phyloP scores from a whole-genome alignment of 768 basidiomycete species.

The Infundibulicybe gibba region DNA sequence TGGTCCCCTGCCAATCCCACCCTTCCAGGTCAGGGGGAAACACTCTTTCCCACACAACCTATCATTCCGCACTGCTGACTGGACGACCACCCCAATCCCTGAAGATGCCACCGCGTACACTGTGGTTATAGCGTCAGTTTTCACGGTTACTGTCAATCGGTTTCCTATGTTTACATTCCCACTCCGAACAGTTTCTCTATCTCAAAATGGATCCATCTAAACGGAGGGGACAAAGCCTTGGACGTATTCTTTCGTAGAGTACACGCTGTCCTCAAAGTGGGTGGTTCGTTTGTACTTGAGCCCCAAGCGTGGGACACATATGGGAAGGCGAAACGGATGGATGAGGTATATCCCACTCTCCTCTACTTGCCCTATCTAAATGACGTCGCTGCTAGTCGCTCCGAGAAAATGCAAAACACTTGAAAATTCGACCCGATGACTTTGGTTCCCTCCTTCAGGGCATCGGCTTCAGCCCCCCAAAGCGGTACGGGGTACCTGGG shows the following conservation, averaged over 20 bases:
- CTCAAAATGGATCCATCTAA: slow-evolving; percentile 91
- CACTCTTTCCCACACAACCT: slow-evolving; percentile 76
- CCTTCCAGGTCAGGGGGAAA: slow-evolving; percentile 24
- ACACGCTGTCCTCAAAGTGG: slow-evolving; percentile 49
- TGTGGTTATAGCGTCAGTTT: slow-evolving; percentile 74
- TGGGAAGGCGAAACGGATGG: slow-evolving; percentile 68
- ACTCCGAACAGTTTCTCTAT: slow-evolving; percentile 63
- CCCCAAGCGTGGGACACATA: slow-evolving; percentile 90
- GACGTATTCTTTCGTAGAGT: slow-evolving; percentile 62
- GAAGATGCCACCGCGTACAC: slow-evolving; percentile 67
- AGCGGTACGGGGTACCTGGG: slow-evolving; percentile 50
- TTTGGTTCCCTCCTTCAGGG: slow-evolving; percentile 52
- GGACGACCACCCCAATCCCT: slow-evolving; percentile 53
- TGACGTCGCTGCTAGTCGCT: slow-evolving; percentile 34
- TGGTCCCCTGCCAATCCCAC: slow-evolving; percentile 70
- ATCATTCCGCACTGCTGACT: slow-evolving; percentile 68
- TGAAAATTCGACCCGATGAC: slow-evolving; percentile 59
- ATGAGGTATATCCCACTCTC: slow-evolving; percentile 35
- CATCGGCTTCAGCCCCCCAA: slow-evolving; percentile 57
- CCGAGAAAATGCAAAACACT: slow-evolving; percentile 52
- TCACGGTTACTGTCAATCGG: background rate
- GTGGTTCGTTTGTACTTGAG: slow-evolving; percentile 75
- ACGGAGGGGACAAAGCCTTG: slow-evolving; percentile 75
- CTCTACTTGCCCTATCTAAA: background rate
- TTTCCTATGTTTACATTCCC: background rate